Evolutionary conservation across 1,284 basidiomycete species (phyloP).

Genomic region (Irpex sp.): DNA sequence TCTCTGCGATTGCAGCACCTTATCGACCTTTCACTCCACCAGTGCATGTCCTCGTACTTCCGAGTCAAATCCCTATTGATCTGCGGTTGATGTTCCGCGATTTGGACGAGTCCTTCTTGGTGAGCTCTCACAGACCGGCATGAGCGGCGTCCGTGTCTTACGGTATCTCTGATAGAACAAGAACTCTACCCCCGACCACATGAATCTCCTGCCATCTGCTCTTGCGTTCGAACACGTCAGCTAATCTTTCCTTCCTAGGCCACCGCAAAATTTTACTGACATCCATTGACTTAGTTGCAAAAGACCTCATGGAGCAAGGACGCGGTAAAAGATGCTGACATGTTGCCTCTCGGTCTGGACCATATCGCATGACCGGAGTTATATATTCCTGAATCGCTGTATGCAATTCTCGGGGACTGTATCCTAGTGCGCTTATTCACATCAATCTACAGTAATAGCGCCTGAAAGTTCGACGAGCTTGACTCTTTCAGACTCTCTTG

Average conservation of each 20-base stretch:
- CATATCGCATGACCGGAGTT: conserved; percentile 14
- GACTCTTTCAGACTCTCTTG: not conserved
- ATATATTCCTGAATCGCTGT: not conserved
- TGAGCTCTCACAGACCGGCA: conserved; percentile 29
- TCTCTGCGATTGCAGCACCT: conserved; percentile 46
- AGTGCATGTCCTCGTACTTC: conserved; percentile 67
- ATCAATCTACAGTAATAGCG: not conserved
- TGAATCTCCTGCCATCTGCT: conserved; percentile 64
- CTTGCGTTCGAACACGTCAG: conserved; percentile 60
- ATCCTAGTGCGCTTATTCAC: not conserved
- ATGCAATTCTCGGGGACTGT: no score
- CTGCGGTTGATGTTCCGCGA: conserved; percentile 62
- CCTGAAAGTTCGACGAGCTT: not conserved
- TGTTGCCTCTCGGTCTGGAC: conserved; percentile 54
- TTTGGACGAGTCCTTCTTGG: conserved; percentile 57
- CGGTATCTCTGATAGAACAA: conserved; percentile 44
- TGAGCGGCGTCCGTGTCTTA: not conserved
- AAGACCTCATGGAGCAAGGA: conserved; percentile 36
- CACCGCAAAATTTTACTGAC: conserved; percentile 16
- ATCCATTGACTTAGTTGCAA: conserved; percentile 30
- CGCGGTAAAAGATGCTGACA: conserved; percentile 37
- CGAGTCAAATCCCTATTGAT: conserved; percentile 69
- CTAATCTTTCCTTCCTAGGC: conserved; percentile 9
- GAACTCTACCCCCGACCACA: conserved; percentile 62
- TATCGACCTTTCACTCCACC: conserved; percentile 64